phyloP scores from a whole-genome alignment of 768 basidiomycete species.

The Favolaschia claudopus region DNA sequence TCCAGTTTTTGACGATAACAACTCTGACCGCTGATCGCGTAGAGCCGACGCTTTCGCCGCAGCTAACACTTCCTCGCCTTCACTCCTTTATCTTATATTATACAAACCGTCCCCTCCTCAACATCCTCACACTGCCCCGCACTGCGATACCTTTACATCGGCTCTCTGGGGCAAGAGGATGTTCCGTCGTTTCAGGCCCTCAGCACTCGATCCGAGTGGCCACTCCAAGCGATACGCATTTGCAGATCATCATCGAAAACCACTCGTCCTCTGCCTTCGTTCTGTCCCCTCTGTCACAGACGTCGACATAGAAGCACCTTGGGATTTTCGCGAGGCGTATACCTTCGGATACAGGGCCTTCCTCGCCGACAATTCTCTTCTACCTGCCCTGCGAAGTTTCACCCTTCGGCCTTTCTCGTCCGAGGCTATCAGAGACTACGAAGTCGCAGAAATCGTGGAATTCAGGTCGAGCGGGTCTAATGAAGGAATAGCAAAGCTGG shows the following conservation, averaged over 20 bases:
- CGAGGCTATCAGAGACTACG: too few relatives aligned
- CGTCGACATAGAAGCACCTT: conserved; percentile 10
- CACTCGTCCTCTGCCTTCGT: background rate
- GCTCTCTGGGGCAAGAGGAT: background rate
- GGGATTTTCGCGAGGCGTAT: too few relatives aligned
- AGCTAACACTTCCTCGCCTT: background rate
- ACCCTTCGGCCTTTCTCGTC: too few relatives aligned
- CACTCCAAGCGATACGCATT: background rate
- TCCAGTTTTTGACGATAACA: background rate
- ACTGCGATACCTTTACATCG: background rate
- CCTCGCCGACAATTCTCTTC: too few relatives aligned
- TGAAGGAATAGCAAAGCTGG: too few relatives aligned
- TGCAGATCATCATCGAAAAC: background rate
- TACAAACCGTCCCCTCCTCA: background rate
- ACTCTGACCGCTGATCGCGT: background rate
- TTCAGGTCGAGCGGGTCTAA: too few relatives aligned
- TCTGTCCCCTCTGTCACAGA: background rate
- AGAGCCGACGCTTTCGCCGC: background rate
- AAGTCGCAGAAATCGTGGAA: too few relatives aligned
- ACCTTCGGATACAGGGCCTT: too few relatives aligned
- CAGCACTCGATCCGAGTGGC: background rate
- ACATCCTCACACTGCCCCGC: conserved; percentile 1
- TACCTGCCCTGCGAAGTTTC: too few relatives aligned
- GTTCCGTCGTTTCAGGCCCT: background rate
- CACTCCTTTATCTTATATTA: background rate